Evolutionary conservation across 805 yeast genomes (phyloP).

Genomic region (Cyberlindnera misumaiensis): DNA sequence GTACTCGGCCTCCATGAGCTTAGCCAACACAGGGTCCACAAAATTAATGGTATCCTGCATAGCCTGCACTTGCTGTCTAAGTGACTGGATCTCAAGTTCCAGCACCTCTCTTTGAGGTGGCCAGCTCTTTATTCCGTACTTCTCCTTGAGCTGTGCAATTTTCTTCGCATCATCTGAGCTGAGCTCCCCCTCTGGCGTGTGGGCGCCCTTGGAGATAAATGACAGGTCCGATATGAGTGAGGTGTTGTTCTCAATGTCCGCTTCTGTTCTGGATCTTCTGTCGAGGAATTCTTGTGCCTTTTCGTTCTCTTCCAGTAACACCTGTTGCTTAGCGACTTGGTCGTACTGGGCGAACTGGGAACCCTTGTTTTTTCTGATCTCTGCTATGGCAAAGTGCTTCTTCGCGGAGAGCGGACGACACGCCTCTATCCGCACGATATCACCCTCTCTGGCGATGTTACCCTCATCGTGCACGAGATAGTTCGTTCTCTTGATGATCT

Average conservation of each 20-base stretch:
- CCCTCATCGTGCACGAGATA: constrained; percentile 92
- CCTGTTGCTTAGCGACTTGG: constrained; percentile 60
- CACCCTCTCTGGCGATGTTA: constrained; percentile 88
- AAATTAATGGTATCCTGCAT: constrained; percentile 28
- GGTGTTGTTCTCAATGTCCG: constrained; percentile 20
- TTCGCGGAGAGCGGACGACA: constrained; percentile 78
- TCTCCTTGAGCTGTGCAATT: constrained; percentile 33
- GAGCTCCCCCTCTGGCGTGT: constrained; percentile 22
- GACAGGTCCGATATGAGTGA: constrained; percentile 28
- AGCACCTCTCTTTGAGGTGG: constrained; percentile 37
- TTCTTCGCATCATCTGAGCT: constrained; percentile 30
- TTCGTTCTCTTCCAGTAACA: constrained; percentile 55
- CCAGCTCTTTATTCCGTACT: constrained; percentile 41
- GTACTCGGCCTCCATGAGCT: constrained; percentile 30
- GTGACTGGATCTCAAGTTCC: constrained; percentile 30
- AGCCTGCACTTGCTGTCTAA: constrained; percentile 23
- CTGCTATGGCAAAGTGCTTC: constrained; percentile 87
- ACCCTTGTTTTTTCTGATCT: constrained; percentile 83
- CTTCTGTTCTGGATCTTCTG: constrained; percentile 35
- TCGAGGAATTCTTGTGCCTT: constrained; percentile 49
- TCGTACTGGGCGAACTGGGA: constrained; percentile 83
- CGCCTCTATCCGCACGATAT: constrained; percentile 86
- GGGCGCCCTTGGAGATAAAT: constrained; percentile 20
- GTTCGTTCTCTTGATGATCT: constrained; percentile 70
- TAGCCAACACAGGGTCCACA: constrained; percentile 29